Conservation (phyloP, 192 early-diverging fungal genomes). For the Mortierella claussenii region DNA sequence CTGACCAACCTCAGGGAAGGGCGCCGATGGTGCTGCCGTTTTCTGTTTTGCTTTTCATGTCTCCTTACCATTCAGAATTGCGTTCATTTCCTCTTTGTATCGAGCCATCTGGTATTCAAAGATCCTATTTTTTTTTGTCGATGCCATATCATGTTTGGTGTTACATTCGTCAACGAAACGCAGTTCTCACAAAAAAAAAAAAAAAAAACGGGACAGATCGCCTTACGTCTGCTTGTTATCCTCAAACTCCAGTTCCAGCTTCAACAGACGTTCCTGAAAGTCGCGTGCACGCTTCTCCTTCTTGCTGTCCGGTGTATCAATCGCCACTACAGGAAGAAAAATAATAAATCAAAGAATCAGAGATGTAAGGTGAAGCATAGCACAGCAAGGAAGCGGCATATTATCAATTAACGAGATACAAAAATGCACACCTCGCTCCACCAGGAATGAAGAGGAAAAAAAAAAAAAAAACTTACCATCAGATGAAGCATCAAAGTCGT, state of each 20-base stretch:
- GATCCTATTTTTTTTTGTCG: too few relatives aligned
- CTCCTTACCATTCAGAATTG: constrained; percentile 49
- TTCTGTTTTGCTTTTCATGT: not conserved
- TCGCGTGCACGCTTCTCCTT: constrained; percentile 67
- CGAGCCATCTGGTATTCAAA: constrained; percentile 42
- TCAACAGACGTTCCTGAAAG: constrained; percentile 64
- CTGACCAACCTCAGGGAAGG: too few relatives aligned
- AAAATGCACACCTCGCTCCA: not conserved
- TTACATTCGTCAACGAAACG: constrained; percentile 1
- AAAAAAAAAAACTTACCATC: constrained; percentile 33
- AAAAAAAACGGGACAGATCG: not conserved
- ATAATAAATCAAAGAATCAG: too few relatives aligned
- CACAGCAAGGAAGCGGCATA: too few relatives aligned
- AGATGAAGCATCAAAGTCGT: constrained; percentile 50
- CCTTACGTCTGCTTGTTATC: constrained; percentile 70
- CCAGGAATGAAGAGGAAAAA: constrained; percentile 7
- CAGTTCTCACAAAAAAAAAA: not conserved
- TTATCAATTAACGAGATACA: not conserved
- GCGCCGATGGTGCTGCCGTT: not conserved
- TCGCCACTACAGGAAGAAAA: too few relatives aligned
- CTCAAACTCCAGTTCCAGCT: constrained; percentile 67
- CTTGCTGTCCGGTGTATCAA: constrained; percentile 54
- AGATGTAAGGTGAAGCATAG: too few relatives aligned
- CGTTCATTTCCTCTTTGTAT: constrained; percentile 56
- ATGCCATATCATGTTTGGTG: too few relatives aligned